Base-by-base conservation (phyloP, 2,329 filamentous ascomycete genomes). In the Trichoderma lentiforme region DNA sequence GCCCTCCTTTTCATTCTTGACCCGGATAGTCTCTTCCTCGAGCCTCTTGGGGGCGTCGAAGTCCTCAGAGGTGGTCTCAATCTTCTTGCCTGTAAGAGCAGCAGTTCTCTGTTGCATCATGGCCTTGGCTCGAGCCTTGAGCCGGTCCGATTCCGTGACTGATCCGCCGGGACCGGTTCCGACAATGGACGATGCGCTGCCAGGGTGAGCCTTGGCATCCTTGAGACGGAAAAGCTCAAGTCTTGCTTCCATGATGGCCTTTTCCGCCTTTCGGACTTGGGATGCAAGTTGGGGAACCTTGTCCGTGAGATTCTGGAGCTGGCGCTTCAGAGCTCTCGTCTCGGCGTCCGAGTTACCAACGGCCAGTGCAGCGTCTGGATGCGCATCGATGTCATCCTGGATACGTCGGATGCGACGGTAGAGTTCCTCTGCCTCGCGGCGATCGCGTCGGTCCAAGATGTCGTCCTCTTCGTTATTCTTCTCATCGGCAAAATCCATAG, bases 41-140 rank as follows among this genome's bases (percentile, higher is more conserved):
- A 98, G 82, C 39, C 96, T 90, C 82, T 94, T 93, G 61, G 94
- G 91, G 4, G 93, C 93, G 74, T 93, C 93, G 30, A 88, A 87
- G 74, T 95, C 92, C 75, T 97, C 93, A 73, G 91, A 88, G 60
- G 84, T 85, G 2, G 85, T 81, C 47, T 93, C 90, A 61, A 91
- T 84, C 79, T 95, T 94, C 81, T 92, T 94, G 71, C 96, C 96
- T 26, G 94, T 94, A 74, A 99, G 84, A 21, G 96, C 95, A 71
- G 96, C 96, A 76, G 96, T 95, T 73, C 96, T 92, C 78, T 97
- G 95, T 83, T 98, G 95, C 96, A 99, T 99, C 90, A 98, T 97
- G 51, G 95, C 95, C 83, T 95, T 97, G 36, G 96, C 95, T 76
- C 95, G 90, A 43, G 96, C 96, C 84, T 98, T 98, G 75, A 98